Percentiles rank a stretch among this genome's conserved stretches.
phyloP scores from a whole-genome alignment of 768 basidiomycete species.

The Phanerochaete carnosa region DNA sequence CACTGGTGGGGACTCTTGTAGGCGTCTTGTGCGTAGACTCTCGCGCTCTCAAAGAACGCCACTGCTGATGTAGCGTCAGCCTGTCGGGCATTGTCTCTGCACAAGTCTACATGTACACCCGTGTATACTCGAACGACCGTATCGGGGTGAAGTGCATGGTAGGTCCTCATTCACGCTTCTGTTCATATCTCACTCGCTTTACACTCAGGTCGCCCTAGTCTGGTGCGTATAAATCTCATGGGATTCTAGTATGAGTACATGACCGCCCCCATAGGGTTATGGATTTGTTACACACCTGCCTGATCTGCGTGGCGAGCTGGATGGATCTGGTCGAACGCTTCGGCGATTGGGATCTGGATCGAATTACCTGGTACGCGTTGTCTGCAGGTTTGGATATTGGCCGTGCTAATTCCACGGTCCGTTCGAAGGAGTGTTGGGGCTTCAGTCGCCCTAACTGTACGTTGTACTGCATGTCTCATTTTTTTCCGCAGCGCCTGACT shows the following conservation, averaged over 20 bases:
- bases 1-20: too few relatives aligned
- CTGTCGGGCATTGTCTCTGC: constrained; percentile 21
- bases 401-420: background rate
- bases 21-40: too few relatives aligned
- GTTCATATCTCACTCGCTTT: background rate
- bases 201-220: background rate
- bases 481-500: background rate
- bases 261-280: background rate
- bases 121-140: constrained; percentile 17
- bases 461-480: background rate
- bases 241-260: too few relatives aligned
- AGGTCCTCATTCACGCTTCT: background rate
- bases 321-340: constrained; percentile 19
- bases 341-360: constrained; percentile 15
- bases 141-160: constrained; percentile 17
- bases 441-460: constrained; percentile 10
- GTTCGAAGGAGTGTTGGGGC: constrained; percentile 5
- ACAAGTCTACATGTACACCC: constrained; percentile 20
- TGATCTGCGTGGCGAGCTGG: constrained; percentile 21
- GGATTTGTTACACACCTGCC: constrained; percentile 20
- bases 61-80: constrained; percentile 1
- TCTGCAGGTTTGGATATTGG: background rate
- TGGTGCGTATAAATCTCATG: background rate
- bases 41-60: too few relatives aligned
- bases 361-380: constrained; percentile 17